Evolutionary conservation across 2,329 filamentous ascomycete genomes (phyloP).

Genomic region (Cercospora canescens): DNA sequence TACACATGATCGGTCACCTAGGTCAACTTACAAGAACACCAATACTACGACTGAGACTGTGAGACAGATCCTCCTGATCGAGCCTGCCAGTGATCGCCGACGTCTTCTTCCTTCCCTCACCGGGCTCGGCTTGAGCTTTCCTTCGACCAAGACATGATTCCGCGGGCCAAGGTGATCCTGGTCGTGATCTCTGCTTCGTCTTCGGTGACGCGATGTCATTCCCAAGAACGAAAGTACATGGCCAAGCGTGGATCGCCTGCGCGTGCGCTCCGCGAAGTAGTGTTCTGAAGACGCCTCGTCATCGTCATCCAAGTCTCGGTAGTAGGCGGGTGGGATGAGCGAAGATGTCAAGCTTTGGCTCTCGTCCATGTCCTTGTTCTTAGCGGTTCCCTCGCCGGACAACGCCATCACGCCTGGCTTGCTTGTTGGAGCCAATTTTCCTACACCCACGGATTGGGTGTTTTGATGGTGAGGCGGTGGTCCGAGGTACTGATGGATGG

Average conservation of each 20-base stretch:
- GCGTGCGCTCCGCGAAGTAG: slow-evolving; percentile 2
- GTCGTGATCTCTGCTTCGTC: slow-evolving; percentile 8
- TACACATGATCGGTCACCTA: neutral
- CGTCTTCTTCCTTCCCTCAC: slow-evolving; percentile 14
- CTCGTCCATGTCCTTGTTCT: neutral
- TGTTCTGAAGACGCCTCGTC: slow-evolving; percentile 9
- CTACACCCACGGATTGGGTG: neutral
- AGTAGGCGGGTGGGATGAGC: slow-evolving; percentile 8
- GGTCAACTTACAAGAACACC: slow-evolving; percentile 22
- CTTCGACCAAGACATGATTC: slow-evolving; percentile 16
- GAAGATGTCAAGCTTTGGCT: slow-evolving; percentile 10
- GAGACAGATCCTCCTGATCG: slow-evolving; percentile 14
- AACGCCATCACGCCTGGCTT: neutral
- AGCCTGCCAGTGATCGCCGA: slow-evolving; percentile 13
- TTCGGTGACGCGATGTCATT: slow-evolving; percentile 7
- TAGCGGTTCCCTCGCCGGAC: neutral
- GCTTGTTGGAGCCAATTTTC: neutral
- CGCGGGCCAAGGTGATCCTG: slow-evolving; percentile 12
- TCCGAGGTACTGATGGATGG: neutral
- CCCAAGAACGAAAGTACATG: slow-evolving; percentile 5
- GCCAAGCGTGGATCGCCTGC: slow-evolving; percentile 3
- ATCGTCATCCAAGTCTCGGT: slow-evolving; percentile 16
- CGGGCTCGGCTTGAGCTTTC: slow-evolving; percentile 7
- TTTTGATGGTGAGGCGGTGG: neutral
- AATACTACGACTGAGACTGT: slow-evolving; percentile 16